These are phyloP conservation scores for Malassezia caprae DNA, from an alignment of 1,284 basidiomycete species.

Conservation along the genomic window DNA sequence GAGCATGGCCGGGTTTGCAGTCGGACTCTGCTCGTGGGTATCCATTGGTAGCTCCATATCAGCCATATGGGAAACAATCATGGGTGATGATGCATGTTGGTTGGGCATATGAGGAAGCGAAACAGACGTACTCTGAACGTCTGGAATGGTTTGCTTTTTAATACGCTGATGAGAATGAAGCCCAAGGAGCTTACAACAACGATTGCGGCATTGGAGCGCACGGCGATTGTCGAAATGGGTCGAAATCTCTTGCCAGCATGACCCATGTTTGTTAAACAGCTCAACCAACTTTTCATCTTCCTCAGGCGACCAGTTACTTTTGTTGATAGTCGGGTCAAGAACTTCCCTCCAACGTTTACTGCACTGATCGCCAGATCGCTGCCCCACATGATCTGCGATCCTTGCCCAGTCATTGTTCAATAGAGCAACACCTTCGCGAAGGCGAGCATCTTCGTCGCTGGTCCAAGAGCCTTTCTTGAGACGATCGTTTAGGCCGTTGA, in stretches of 20 bases:
- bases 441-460: constrained; percentile 9
- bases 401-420: constrained; percentile 13
- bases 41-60: background rate
- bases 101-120: background rate
- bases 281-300: constrained; percentile 10
- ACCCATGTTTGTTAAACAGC: constrained; percentile 14
- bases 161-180: constrained; percentile 7
- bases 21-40: background rate
- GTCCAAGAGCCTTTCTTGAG: constrained; percentile 19
- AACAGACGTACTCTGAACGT: too few relatives aligned
- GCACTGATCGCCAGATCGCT: constrained; percentile 19
- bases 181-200: constrained; percentile 17
- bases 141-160: background rate
- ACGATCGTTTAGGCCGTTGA: constrained; percentile 16
- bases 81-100: background rate
- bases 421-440: constrained; percentile 12
- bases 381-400: constrained; percentile 14
- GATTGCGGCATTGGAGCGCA: constrained; percentile 19
- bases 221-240: constrained; percentile 15
- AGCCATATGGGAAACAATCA: background rate
- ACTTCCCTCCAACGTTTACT: constrained; percentile 19
- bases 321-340: constrained; percentile 16
- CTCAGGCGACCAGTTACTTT: constrained; percentile 10
- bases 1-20: background rate
- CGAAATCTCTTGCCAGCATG: constrained; percentile 16